These are phyloP conservation scores for Leishmania martiniquensis DNA, from an alignment of 208 protist genomes.

Conservation along the genomic window DNA sequence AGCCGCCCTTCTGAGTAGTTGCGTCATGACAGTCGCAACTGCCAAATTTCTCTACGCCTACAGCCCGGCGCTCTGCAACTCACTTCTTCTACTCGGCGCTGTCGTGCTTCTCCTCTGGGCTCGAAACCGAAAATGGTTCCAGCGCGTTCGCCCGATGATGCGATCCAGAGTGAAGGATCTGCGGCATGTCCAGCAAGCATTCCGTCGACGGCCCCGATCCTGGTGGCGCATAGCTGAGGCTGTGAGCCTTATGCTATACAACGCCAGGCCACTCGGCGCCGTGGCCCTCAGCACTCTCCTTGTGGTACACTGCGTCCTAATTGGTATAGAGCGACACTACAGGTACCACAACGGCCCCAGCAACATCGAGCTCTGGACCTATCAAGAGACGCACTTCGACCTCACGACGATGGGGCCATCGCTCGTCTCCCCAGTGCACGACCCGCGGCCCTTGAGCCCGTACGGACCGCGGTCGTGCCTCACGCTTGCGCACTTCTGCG, in stretches of 20 bases:
- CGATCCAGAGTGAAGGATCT: background rate
- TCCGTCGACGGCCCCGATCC: background rate
- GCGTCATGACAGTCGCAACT: background rate
- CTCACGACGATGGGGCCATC: conserved; percentile 3
- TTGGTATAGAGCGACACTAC: background rate
- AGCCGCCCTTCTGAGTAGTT: background rate
- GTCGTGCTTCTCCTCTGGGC: background rate
- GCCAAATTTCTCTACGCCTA: background rate
- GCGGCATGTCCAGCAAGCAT: background rate
- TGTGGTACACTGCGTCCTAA: background rate
- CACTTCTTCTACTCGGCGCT: background rate
- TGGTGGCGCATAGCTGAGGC: background rate
- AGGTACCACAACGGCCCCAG: background rate
- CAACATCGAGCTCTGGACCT: conserved; percentile 22
- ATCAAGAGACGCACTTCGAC: conserved; percentile 18
- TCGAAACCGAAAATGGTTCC: background rate
- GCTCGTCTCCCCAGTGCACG: conserved; percentile 11
- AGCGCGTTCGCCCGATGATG: background rate
- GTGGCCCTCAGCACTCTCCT: background rate
- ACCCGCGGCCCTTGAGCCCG: conserved; percentile 22
- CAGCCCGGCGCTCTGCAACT: background rate
- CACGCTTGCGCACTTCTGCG: conserved; percentile 16
- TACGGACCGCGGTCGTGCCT: background rate
- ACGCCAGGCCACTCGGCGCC: background rate
- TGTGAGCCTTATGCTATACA: background rate